Evolutionary conservation across 2,329 filamentous ascomycete species (phyloP), one percentile per base, ranked within the genome.

Genomic region (Phoma sp.): DNA sequence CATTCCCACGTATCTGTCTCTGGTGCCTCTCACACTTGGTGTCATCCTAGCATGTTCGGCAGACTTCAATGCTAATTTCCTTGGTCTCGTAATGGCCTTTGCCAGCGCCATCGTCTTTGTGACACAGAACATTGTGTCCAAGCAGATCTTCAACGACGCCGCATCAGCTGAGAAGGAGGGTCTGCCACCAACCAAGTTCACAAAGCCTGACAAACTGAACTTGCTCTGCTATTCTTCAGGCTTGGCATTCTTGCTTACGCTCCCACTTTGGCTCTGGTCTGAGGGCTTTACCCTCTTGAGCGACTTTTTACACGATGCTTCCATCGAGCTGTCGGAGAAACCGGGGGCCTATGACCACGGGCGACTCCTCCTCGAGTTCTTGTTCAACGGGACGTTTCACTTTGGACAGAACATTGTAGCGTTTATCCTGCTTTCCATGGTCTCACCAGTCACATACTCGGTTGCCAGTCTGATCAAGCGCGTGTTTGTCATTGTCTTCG

Each of bases 81-180:
- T 95, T 46, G 95, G 95, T n/a, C 89, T 99, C 17, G 69, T 94
- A 10, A 94, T 93, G 69, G 93, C 95, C 3, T 88, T 99, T 33
- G 80, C 91, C 31, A 93, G 92, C n/a, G 92, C 95, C 7, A 81
- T 98, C 51, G 89, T 98, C 62, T 99, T 99, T 71, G 95, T 99
- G 32, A 95, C 92, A 0, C 95, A 99, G 73, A 99, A 99, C 72
- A 99, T 99, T 53, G 96, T 97, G 63, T 98, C 94, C 19, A 99
- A 99, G 77, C 91, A 92, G 63, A 86, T 99, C 9, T 99, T 99
- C 81, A 99, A 97, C 74, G 93, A 97, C 72, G 92, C 91, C 6
- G 89, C 92, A 6, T 88, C 88, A 55, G 90, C 91, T 2, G 94
- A 97, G 76, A 86, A 88, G 7, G 91, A 96, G 49, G 78, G 81